Percentiles rank a stretch among this genome's conserved stretches.
Conservation (phyloP, 2,329 filamentous ascomycete species). For the Leptosphaerulina australis region DNA sequence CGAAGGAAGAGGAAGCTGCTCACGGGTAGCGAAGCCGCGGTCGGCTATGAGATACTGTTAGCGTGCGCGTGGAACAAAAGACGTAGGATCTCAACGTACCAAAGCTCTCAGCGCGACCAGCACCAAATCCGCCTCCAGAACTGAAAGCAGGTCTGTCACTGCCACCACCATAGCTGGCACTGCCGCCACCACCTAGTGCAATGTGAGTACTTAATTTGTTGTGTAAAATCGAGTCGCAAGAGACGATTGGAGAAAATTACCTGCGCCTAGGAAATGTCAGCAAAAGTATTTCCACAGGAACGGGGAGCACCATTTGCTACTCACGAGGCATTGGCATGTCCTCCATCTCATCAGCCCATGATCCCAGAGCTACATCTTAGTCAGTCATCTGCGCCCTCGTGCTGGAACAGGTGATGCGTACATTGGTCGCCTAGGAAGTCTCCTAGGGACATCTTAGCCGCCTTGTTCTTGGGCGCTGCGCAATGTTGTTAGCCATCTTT, state of each 20-base stretch:
- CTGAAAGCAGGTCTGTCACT: constrained; percentile 57
- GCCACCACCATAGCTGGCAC: constrained; percentile 53
- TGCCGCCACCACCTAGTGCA: constrained; percentile 43
- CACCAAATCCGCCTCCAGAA: constrained; percentile 47
- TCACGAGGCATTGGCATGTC: constrained; percentile 76
- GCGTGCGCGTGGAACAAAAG: constrained; percentile 18
- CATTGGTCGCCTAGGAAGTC: constrained; percentile 92
- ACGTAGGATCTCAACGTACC: constrained; percentile 35
- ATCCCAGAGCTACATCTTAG: constrained; percentile 69
- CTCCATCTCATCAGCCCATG: constrained; percentile 99
- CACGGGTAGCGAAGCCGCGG: constrained; percentile 58
- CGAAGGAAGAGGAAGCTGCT: constrained; percentile 83
- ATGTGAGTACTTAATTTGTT: constrained; percentile 26
- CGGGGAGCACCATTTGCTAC: too few species aligned
- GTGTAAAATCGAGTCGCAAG: not conserved
- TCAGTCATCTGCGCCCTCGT: constrained; percentile 35
- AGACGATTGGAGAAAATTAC: constrained; percentile 25
- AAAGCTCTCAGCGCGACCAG: constrained; percentile 47
- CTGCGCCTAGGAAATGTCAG: constrained; percentile 40
- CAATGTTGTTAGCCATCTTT: constrained; percentile 52
- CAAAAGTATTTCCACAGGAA: not conserved
- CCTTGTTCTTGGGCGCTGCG: constrained; percentile 87
- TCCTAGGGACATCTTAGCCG: constrained; percentile 96
- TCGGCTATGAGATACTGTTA: constrained; percentile 30
- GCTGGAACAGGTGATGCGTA: constrained; percentile 58